A percentile compares a stretch with the other conserved stretches of the same genome.
These are phyloP conservation scores for Stephanodiscus triporus DNA, from an alignment of 108 stramenopile genomes.

Conservation along the genomic window DNA sequence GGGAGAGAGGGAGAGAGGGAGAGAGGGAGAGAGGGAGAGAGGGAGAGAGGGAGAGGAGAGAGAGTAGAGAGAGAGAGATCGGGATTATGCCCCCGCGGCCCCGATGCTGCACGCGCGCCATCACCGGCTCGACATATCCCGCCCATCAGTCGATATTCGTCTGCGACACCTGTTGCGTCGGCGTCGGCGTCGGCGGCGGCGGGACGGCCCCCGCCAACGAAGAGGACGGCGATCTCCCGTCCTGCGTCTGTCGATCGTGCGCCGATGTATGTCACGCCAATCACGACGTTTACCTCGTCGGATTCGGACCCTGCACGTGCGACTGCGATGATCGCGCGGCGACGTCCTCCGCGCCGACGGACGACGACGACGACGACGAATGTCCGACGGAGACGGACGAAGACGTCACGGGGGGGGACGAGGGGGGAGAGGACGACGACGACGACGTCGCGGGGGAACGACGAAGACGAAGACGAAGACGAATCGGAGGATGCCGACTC, in stretches of 20 bases:
- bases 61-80: no score
- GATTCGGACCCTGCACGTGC: constrained; percentile 73
- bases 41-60: no score
- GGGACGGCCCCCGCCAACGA: not conserved
- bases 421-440: not conserved
- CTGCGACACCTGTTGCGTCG: constrained; percentile 46
- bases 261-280: constrained; percentile 63
- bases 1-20: no score
- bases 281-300: constrained; percentile 63
- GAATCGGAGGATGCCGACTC: constrained; percentile 57
- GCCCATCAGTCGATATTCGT: constrained; percentile 66
- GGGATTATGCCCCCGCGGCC: no score
- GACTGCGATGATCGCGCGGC: constrained; percentile 70
- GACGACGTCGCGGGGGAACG: not conserved
- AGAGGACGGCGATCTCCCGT: constrained; percentile 29
- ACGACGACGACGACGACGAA: not conserved
- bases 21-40: no score
- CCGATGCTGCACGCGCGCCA: constrained; percentile 59
- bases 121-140: constrained; percentile 52
- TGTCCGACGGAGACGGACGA: constrained; percentile 8
- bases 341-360: not conserved
- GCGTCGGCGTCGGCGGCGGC: not conserved
- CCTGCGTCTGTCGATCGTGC: constrained; percentile 77
- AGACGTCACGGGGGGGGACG: not conserved
- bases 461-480: constrained; percentile 34